Evolutionary conservation across 257 asterid species (phyloP), one percentile per base, ranked within the genome.

Genomic region (Catharanthus roseus): DNA sequence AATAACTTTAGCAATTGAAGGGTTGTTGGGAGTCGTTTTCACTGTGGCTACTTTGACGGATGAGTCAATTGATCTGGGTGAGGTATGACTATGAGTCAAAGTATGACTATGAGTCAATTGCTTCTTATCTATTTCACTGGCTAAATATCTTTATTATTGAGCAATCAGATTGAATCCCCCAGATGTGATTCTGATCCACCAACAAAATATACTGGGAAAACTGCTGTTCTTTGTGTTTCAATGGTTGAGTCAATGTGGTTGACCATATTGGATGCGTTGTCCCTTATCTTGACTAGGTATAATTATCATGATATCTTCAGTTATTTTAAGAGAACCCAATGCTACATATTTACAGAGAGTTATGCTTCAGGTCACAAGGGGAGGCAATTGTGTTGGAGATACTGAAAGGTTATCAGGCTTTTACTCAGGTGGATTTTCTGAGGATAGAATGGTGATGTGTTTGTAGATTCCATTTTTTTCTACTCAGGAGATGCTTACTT

Each of bases 371-470:
- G 84, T 93, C 99, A 60, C 97, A 93, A 79, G 99, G 99, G 28
- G 99, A 93, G 89, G 99, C 99, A 72, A 93, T 93, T 79, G 89
- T 89, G 71, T 85, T 93, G 82, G 99, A 93, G 88, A 93, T 93
- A 81, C 76, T 93, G 83, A 93, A 93, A 85, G 99, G 97, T 78
- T 93, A 93, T 82, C 99, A 93, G 85, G 99, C 99, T 57, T 93
- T 91, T 81, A 93, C 97, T 57, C 99, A 93, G 96, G 97, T 74
- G 65, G 61, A 64, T 41, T 67, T 21, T 36, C 29, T 5, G 44
- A 56, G 65, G 61, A 57, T 76, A 71, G 16, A 62, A 23, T 36
- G 31, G 7, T 28, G 15, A 65, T 75, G 68, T 66, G 39, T 51
- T 77, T 55, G 42, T 70, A 19, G 68, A 29, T 73, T 42, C 60